A percentile compares a stretch with the other conserved stretches of the same genome.
These are phyloP conservation scores for Pisolithus microcarpus DNA, from an alignment of 768 basidiomycete species.

Conservation along the genomic window DNA sequence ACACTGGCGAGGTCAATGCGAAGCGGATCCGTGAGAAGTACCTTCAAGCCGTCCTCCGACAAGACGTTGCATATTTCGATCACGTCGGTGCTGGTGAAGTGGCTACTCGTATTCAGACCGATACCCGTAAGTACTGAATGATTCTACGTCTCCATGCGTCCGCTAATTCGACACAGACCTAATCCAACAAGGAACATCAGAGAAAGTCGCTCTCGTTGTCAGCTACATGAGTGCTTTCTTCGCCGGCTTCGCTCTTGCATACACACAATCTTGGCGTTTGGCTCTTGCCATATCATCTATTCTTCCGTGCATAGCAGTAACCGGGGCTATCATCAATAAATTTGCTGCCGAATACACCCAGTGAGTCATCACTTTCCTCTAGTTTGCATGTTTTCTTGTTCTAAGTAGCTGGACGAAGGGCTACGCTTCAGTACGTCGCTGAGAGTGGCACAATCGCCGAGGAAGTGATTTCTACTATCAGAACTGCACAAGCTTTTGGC, in stretches of 20 bases:
- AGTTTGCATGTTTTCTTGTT: neutral
- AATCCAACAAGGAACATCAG: conserved; percentile 85
- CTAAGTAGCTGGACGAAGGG: conserved; percentile 27
- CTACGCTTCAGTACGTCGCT: conserved; percentile 66
- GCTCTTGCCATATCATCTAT: conserved; percentile 79
- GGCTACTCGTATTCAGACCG: conserved; percentile 85
- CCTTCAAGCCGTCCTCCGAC: conserved; percentile 71
- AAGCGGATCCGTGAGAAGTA: conserved; percentile 82
- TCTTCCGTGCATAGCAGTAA: conserved; percentile 73
- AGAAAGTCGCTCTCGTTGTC: conserved; percentile 72
- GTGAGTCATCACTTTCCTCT: conserved; percentile 34
- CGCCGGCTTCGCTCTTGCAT: conserved; percentile 74
- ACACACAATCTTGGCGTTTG: conserved; percentile 66
- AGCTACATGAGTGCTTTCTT: conserved; percentile 65
- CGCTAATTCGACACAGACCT: conserved; percentile 45
- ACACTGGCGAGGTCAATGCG: conserved; percentile 74
- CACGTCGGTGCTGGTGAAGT: conserved; percentile 89
- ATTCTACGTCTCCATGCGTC: neutral
- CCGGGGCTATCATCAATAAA: conserved; percentile 67
- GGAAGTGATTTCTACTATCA: conserved; percentile 85
- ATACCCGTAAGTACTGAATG: conserved; percentile 52
- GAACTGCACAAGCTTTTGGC: conserved; percentile 89
- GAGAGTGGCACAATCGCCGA: conserved; percentile 80
- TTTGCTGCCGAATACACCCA: conserved; percentile 58
- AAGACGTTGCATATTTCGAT: conserved; percentile 88